Evolutionary conservation across 306 rosid species (phyloP).

Genomic region (Ziziphus jujuba): DNA sequence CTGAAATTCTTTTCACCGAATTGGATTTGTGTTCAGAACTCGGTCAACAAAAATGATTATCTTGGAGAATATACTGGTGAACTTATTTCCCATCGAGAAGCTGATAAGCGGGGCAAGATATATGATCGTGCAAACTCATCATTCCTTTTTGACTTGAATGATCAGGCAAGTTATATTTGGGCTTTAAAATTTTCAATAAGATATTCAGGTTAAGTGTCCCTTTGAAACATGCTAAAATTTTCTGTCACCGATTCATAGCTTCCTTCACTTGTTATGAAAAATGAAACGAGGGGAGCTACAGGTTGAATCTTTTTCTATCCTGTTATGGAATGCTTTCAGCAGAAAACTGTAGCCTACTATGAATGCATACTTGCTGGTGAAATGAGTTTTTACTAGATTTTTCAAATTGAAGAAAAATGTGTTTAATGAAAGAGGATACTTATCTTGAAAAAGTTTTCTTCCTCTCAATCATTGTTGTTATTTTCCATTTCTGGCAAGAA

Average conservation of each 20-base stretch:
- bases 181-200: background rate
- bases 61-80: slow-evolving; percentile 98
- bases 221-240: too few species aligned
- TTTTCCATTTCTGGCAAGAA: slow-evolving; percentile 14
- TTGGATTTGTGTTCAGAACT: slow-evolving; percentile 65
- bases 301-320: too few species aligned
- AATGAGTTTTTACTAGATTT: too few species aligned
- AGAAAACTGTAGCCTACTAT: too few species aligned
- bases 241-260: too few species aligned
- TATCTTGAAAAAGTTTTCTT: slow-evolving; percentile 1
- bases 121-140: slow-evolving; percentile 98
- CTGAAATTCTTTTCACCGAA: slow-evolving; percentile 31
- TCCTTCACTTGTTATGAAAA: too few species aligned
- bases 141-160: slow-evolving; percentile 96
- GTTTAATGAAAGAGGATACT: too few species aligned
- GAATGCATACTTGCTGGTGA: too few species aligned
- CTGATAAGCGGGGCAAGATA: slow-evolving; percentile 95
- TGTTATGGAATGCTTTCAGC: too few species aligned
- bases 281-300: too few species aligned
- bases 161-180: slow-evolving; percentile 65
- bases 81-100: slow-evolving; percentile 92
- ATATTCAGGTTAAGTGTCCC: background rate
- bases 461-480: slow-evolving; percentile 4
- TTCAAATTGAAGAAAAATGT: too few species aligned
- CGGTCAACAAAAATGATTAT: slow-evolving; percentile 92